phyloP scores from a whole-genome alignment of 306 rosid species.

The Casuarina cunninghamiana region DNA sequence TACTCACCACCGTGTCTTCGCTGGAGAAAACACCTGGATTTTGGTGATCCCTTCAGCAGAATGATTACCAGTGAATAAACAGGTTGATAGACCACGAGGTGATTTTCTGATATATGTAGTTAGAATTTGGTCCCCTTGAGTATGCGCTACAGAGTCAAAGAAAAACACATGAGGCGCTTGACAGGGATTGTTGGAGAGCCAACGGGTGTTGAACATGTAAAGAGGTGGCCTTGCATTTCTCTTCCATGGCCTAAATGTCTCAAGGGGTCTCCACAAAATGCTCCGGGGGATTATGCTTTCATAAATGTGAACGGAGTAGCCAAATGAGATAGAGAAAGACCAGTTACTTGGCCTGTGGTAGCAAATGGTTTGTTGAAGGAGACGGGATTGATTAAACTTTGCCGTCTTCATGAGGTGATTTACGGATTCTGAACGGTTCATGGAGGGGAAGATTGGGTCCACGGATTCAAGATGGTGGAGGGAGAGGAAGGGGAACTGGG shows the following conservation, averaged over 20 bases:
- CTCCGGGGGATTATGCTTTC: constrained; percentile 38
- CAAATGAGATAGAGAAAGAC: constrained; percentile 56
- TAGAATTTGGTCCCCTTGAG: not conserved
- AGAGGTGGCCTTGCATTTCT: constrained; percentile 22
- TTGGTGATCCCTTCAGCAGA: constrained; percentile 41
- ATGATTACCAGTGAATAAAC: constrained; percentile 36
- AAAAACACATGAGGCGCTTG: constrained; percentile 49
- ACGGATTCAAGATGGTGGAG: constrained; percentile 50
- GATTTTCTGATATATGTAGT: constrained; percentile 34
- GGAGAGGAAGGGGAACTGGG: constrained; percentile 38
- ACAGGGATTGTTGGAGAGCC: constrained; percentile 32
- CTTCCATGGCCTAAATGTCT: constrained; percentile 44
- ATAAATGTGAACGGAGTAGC: constrained; percentile 50
- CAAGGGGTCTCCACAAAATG: constrained; percentile 40
- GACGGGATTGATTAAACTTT: constrained; percentile 36
- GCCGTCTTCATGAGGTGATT: constrained; percentile 40
- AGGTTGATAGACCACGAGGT: constrained; percentile 29
- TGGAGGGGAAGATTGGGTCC: constrained; percentile 50
- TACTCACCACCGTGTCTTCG: constrained; percentile 28
- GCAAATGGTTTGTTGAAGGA: constrained; percentile 56
- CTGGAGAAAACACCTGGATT: constrained; percentile 38
- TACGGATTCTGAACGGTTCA: constrained; percentile 41
- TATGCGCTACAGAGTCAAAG: constrained; percentile 23
- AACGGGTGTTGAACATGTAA: constrained; percentile 50
- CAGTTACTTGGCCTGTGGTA: constrained; percentile 45